A percentile compares a stretch with the other conserved stretches of the same genome.
phyloP scores from a whole-genome alignment of 2,329 filamentous ascomycete species.

The Fusarium sp. region DNA sequence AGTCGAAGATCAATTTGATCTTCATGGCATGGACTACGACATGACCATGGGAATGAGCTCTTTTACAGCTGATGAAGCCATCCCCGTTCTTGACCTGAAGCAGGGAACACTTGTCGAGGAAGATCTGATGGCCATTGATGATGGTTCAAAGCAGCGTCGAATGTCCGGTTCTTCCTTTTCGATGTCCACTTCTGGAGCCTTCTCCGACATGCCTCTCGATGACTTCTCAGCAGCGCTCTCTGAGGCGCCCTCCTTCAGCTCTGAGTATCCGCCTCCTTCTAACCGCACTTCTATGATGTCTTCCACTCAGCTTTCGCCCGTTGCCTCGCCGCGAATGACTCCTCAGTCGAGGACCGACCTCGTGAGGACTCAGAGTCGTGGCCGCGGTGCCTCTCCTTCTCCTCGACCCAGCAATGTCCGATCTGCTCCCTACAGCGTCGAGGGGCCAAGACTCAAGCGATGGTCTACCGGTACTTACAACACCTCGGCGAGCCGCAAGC shows the following conservation, averaged over 20 bases:
- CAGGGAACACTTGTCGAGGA: conserved; percentile 63
- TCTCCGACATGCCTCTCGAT: conserved; percentile 78
- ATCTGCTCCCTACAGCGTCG: conserved; percentile 77
- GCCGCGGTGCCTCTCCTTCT: conserved; percentile 74
- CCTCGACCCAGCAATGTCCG: conserved; percentile 72
- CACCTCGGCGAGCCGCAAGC: conserved; percentile 65
- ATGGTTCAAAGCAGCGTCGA: conserved; percentile 67
- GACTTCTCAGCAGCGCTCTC: conserved; percentile 75
- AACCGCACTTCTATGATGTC: conserved; percentile 78
- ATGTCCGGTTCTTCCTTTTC: conserved; percentile 81
- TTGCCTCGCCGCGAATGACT: conserved; percentile 76
- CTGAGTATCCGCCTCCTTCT: conserved; percentile 74
- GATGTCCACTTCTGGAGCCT: conserved; percentile 72
- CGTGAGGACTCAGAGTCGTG: conserved; percentile 73
- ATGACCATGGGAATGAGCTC: conserved; percentile 71
- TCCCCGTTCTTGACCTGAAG: conserved; percentile 71
- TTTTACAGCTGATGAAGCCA: conserved; percentile 71
- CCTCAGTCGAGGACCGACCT: conserved; percentile 70
- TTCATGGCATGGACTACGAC: conserved; percentile 67
- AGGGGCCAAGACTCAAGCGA: conserved; percentile 74
- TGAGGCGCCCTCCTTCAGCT: conserved; percentile 74
- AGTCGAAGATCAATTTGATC: conserved; percentile 67
- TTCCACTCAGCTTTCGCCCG: conserved; percentile 77
- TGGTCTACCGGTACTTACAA: conserved; percentile 83
- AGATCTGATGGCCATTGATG: conserved; percentile 63